phyloP scores from a whole-genome alignment of 2,329 filamentous ascomycete genomes.

The Aspergillus melleus region DNA sequence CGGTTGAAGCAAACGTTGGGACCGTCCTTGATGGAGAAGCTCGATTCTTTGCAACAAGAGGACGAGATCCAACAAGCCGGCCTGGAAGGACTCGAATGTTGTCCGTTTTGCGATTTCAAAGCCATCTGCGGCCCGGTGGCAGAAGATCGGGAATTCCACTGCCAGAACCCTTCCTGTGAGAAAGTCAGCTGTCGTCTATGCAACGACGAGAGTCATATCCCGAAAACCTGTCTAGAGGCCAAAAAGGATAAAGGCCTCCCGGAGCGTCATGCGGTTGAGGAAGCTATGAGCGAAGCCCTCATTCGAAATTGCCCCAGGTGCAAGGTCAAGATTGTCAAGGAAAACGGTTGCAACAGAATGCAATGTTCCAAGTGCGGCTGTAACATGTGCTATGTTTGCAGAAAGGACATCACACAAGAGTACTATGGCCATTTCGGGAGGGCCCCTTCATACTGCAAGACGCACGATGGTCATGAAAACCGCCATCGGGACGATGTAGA shows the following conservation, averaged over 20 bases:
- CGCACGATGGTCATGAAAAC: slow-evolving; percentile 13
- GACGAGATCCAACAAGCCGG: slow-evolving; percentile 67
- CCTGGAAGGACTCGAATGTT: slow-evolving; percentile 71
- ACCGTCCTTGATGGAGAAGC: slow-evolving; percentile 57
- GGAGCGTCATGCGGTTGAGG: slow-evolving; percentile 69
- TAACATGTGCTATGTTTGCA: slow-evolving; percentile 63
- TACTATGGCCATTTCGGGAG: slow-evolving; percentile 70
- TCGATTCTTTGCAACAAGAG: slow-evolving; percentile 72
- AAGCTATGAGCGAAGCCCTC: slow-evolving; percentile 78
- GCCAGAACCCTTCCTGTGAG: slow-evolving; percentile 65
- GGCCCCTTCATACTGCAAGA: slow-evolving; percentile 43
- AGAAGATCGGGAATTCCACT: slow-evolving; percentile 71
- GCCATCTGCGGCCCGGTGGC: slow-evolving; percentile 69
- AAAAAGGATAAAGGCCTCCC: slow-evolving; percentile 60
- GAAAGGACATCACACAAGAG: slow-evolving; percentile 56
- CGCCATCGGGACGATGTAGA: slow-evolving; percentile 28
- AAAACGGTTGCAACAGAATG: slow-evolving; percentile 82
- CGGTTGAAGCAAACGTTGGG: slow-evolving; percentile 61
- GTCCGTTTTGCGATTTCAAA: slow-evolving; percentile 80
- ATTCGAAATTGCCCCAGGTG: slow-evolving; percentile 69
- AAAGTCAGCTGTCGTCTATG: slow-evolving; percentile 69
- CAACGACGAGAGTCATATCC: slow-evolving; percentile 67
- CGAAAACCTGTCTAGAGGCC: slow-evolving; percentile 68
- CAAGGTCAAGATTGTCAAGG: slow-evolving; percentile 75
- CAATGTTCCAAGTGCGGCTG: slow-evolving; percentile 62